Base-by-base conservation (phyloP, 1,284 basidiomycete species). In the Cutaneotrichosporon cavernicola region DNA sequence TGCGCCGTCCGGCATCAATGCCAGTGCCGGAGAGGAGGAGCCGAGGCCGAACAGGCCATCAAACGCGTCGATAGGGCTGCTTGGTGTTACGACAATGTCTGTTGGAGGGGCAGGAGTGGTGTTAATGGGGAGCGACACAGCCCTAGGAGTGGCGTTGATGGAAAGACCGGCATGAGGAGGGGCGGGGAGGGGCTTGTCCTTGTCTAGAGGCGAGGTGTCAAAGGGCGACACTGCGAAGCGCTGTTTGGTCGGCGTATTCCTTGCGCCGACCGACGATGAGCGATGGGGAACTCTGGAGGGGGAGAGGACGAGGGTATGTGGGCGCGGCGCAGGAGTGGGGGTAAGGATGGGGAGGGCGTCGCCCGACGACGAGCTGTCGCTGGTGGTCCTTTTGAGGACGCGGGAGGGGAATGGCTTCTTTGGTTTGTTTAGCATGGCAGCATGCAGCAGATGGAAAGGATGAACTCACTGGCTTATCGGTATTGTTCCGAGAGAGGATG, bases 71-170 rank as follows among this genome's bases (percentile, higher is more conserved):
- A 59, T 32, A 0, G 76, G 76, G 40, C 73, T 75, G 57, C 73
- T 74, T 4, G 76, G 76, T 0, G 76, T 79, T 38, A 79, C 70
- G 50, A 77, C 71, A 50, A 78, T 78, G 43, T 70, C 70, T 16
- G 61, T 61, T 3, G 64, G 65, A 2, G 75, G 72, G 4, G 70
- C 13, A 10, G 60, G 62, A 13, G 63, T 22, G 14, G 43, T 46
- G 18, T 34, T 56, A 16, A 49, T 38, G 26, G 52, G 64, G 11
- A 46, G 49, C 21, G 51, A 61, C 18, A 52, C 53, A 13, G 31
- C 46, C 10, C 58, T 40, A 6, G 26, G 26, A 5, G 51, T 40
- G 51, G 57, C 40, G 40, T 34, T 34, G 38, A 30, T 30, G 26
- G 14, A 21, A 56, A 46, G 53, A 51, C 21, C 56, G n/a, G 50